Base-by-base conservation (phyloP, 2,329 filamentous ascomycete genomes). In the Aspergillus felis region DNA sequence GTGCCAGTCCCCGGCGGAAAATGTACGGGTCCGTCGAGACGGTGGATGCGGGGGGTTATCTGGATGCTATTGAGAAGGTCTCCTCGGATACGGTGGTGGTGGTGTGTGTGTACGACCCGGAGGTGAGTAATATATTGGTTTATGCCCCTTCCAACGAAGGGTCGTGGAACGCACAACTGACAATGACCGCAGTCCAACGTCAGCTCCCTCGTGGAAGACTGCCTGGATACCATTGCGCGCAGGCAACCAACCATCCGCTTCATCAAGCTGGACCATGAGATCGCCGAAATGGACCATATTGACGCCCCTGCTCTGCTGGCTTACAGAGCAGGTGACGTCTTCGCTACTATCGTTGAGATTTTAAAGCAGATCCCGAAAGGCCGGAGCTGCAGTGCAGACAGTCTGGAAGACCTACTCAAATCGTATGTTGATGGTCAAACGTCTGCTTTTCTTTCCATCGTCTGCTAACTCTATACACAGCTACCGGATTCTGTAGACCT, bases 11-110 rank as follows among this genome's bases (percentile, higher is more conserved):
- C 0, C 92, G 88, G 66, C 84, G 89, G 62, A 81, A 90, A 63
- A 81, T 88, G 57, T 97, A 89, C 71, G 94, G 94, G 24, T 84
- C 83, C 12, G 79, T 97, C 61, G 88, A 92, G 60, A 83, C 86
- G 58, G 94, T 97, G 1, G 92, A 97, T 78, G 93, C 91, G 7
- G 80, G 89, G 62, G 94, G 92, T 20, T 99, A 96, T 68, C 83
- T 99, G n/a, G 92, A 97, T 74, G 92, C 93, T 55, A 91, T 97
- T 65, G 94, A 99, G 78, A 94, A 91, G 76, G 91, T 93, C 4
- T 82, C 86, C 42, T 77, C 87, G 50, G 90, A 93, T 50, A 93
- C 91, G 0, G 84, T 89, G 3, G 92, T 97, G 1, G 89, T 97
- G 2, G 94, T 99, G 28, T 95, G 93, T 76, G 92, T 99, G 63